Evolutionary conservation across 768 basidiomycete species (phyloP).

Genomic region (Suillus placidus): DNA sequence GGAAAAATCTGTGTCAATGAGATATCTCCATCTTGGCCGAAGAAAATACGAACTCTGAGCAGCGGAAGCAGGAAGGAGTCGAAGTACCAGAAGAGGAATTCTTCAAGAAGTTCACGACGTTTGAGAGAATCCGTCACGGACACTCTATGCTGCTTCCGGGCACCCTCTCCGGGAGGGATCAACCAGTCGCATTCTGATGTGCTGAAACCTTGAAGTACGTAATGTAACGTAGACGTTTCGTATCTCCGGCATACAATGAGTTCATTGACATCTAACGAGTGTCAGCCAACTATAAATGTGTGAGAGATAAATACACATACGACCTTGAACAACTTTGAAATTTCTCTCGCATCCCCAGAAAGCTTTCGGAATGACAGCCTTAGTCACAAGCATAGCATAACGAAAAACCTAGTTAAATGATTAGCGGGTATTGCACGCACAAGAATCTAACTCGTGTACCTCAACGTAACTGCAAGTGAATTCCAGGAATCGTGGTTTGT

Average conservation of each 20-base stretch:
- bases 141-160: constrained; percentile 47
- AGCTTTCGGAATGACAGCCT: constrained; percentile 67
- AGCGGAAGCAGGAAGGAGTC: constrained; percentile 82
- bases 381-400: constrained; percentile 65
- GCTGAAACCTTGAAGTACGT: constrained; percentile 74
- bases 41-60: constrained; percentile 58
- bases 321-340: constrained; percentile 54
- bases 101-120: constrained; percentile 83
- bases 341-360: constrained; percentile 83
- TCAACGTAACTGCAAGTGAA: constrained; percentile 69
- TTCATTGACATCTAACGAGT: constrained; percentile 60
- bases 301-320: constrained; percentile 43
- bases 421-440: neutral
- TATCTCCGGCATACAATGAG: constrained; percentile 81
- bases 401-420: constrained; percentile 58
- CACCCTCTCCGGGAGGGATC: constrained; percentile 44
- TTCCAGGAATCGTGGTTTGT: constrained; percentile 80
- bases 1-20: constrained; percentile 2
- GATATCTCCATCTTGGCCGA: neutral
- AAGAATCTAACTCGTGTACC: constrained; percentile 38
- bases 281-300: neutral
- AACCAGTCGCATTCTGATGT: constrained; percentile 83
- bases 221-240: constrained; percentile 79
- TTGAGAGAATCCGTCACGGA: constrained; percentile 72
- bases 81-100: constrained; percentile 95